Conservation (phyloP, 768 basidiomycete species). For the Tephrocybe sp. region DNA sequence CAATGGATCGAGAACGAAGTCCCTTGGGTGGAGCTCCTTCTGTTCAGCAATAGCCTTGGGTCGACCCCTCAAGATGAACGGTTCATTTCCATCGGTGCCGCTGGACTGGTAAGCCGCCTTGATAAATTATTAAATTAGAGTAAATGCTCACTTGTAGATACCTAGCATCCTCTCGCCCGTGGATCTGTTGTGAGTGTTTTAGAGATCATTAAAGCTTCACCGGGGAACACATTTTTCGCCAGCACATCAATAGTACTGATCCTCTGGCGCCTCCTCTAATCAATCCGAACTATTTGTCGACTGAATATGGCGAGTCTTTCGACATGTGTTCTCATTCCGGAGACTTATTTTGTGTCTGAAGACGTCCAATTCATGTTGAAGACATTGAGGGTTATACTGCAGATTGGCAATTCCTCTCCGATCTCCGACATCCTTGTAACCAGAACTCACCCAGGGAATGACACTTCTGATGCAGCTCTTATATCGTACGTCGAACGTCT, state of each 20-base stretch:
- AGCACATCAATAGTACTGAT: background rate
- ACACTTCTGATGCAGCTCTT: no score
- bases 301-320: background rate
- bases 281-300: background rate
- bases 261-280: background rate
- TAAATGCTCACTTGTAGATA: background rate
- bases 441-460: no score
- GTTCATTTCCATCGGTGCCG: background rate
- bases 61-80: background rate
- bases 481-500: no score
- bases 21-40: background rate
- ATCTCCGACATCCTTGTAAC: no score
- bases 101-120: background rate
- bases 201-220: background rate
- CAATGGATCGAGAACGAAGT: background rate
- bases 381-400: no score
- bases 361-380: no score
- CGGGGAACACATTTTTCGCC: background rate
- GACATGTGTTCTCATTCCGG: background rate
- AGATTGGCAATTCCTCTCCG: no score
- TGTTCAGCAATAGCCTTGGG: background rate
- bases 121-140: no score
- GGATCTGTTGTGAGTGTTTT: background rate
- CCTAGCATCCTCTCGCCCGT: background rate
- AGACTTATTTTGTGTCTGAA: no score